Evolutionary conservation across 2,329 filamentous ascomycete species (phyloP).

Genomic region (Scedosporium aurantiacum): DNA sequence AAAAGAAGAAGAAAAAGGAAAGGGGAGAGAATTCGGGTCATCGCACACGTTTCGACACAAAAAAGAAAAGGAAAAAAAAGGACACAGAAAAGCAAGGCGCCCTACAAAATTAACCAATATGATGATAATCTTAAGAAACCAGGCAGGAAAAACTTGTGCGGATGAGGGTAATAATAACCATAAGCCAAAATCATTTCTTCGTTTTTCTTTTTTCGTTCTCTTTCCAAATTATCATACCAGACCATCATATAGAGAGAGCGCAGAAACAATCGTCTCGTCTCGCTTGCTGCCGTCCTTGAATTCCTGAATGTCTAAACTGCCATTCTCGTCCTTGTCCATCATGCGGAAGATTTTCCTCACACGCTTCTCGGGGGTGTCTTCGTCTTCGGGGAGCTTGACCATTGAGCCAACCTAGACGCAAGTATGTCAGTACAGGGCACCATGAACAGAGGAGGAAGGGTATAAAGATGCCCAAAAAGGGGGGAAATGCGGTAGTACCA

Average conservation of each 20-base stretch:
- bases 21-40: neutral
- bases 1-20: neutral
- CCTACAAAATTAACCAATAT: neutral
- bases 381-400: slow-evolving; percentile 97
- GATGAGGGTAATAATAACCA: too few species aligned
- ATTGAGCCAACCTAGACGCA: slow-evolving; percentile 76
- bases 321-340: slow-evolving; percentile 99
- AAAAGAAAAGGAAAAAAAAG: neutral
- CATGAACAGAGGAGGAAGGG: neutral
- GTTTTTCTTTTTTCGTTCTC: neutral
- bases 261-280: slow-evolving; percentile 97
- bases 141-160: too few species aligned
- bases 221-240: slow-evolving; percentile 51
- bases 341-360: slow-evolving; percentile 97
- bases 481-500: slow-evolving; percentile 46
- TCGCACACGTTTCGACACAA: neutral
- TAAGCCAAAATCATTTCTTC: neutral
- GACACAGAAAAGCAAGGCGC: neutral
- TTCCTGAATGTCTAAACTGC: slow-evolving; percentile 89
- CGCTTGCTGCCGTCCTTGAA: slow-evolving; percentile 99
- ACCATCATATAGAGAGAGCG: slow-evolving; percentile 90
- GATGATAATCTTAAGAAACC: neutral
- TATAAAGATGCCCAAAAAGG: neutral
- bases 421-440: neutral
- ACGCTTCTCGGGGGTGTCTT: slow-evolving; percentile 97